Percentiles rank a stretch among this genome's conserved stretches.
Conservation (phyloP, 192 early-diverging fungal genomes). For the Jimgerdemannia flammicorona region DNA sequence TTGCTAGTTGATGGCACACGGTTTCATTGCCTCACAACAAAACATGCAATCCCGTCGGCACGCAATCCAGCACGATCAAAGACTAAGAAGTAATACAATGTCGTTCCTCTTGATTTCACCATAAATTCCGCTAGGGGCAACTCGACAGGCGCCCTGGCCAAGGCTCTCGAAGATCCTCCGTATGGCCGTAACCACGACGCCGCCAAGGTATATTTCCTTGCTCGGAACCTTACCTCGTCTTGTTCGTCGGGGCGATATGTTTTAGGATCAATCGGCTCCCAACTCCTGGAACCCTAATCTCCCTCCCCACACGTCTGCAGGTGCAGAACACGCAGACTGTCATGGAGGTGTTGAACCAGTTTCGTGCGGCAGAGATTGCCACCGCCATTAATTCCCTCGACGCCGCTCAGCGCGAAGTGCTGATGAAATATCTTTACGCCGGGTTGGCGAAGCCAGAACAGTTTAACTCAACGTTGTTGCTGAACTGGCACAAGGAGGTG, state of each 20-base stretch:
- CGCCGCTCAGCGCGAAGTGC: conserved; percentile 63
- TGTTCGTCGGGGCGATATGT: neutral
- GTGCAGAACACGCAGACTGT: conserved; percentile 72
- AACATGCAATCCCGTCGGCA: too few relatives aligned
- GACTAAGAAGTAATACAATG: neutral
- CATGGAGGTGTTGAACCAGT: conserved; percentile 75
- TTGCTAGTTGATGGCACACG: neutral
- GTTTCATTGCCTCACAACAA: too few relatives aligned
- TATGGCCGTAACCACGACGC: conserved; percentile 56
- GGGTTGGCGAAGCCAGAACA: conserved; percentile 82
- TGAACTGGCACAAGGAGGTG: conserved; percentile 96
- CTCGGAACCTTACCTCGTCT: too few relatives aligned
- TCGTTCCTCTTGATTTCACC: neutral
- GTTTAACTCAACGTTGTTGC: conserved; percentile 78
- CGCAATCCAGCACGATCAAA: too few relatives aligned
- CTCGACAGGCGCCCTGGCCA: conserved; percentile 50
- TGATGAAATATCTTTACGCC: conserved; percentile 93
- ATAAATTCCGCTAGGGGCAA: conserved; percentile 43
- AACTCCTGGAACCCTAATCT: neutral
- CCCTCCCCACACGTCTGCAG: conserved; percentile 28
- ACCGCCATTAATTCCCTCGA: conserved; percentile 55
- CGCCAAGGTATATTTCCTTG: conserved; percentile 52
- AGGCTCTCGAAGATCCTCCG: conserved; percentile 66
- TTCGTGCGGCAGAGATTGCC: conserved; percentile 66
- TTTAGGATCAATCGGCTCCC: neutral